Evolutionary conservation across 495 filamentous ascomycete species (phyloP).

Genomic region (Umbilicaria muhlenbergii): DNA sequence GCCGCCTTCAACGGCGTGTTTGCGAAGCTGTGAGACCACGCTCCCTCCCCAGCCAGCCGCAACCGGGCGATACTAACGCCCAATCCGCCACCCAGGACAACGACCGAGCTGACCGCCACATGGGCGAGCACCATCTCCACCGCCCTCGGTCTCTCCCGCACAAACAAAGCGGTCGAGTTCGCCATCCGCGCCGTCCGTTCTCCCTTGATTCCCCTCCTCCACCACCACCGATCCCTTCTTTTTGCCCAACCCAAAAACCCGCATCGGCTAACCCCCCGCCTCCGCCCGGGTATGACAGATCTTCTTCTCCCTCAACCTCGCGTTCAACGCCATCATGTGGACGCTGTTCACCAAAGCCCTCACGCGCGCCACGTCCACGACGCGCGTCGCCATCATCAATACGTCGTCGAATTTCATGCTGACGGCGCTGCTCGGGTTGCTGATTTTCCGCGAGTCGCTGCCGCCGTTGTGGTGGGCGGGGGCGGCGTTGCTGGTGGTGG

Average conservation of each 20-base stretch:
- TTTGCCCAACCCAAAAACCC: background rate
- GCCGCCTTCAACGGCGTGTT: constrained; percentile 92
- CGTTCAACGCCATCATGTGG: constrained; percentile 94
- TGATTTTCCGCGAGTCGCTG: constrained; percentile 57
- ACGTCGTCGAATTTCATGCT: constrained; percentile 85
- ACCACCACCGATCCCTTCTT: background rate
- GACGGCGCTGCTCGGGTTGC: constrained; percentile 68
- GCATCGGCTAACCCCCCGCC: background rate
- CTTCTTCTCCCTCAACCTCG: constrained; percentile 77
- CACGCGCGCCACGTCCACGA: constrained; percentile 66
- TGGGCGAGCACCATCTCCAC: constrained; percentile 54
- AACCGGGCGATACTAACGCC: no score
- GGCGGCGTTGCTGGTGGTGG: constrained; percentile 67
- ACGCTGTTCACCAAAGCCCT: constrained; percentile 70
- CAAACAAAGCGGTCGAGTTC: constrained; percentile 12
- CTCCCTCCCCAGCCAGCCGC: no score
- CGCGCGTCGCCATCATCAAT: constrained; percentile 84
- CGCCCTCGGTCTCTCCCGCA: constrained; percentile 32
- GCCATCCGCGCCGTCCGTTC: constrained; percentile 12
- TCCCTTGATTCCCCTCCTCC: no score
- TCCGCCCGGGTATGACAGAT: constrained; percentile 31
- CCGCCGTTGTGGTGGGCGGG: constrained; percentile 80
- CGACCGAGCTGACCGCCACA: constrained; percentile 61
- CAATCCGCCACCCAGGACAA: constrained; percentile 42
- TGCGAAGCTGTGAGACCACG: constrained; percentile 87